A percentile compares a stretch with the other conserved stretches of the same genome.
Evolutionary conservation across 805 yeast genomes (phyloP).

Genomic region (Yamadazyma takamatsuzukensis): DNA sequence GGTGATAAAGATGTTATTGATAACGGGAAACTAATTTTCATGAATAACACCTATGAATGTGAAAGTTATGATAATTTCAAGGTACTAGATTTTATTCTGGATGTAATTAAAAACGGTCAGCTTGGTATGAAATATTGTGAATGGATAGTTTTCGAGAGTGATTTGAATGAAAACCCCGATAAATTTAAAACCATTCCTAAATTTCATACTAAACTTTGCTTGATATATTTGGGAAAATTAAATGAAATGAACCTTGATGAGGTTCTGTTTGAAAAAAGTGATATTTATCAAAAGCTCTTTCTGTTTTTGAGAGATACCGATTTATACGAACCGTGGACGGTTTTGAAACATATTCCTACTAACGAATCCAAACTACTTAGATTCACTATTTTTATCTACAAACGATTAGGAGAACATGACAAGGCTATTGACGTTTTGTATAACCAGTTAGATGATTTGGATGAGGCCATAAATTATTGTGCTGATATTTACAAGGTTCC

Average conservation of each 20-base stretch:
- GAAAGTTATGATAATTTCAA: constrained; percentile 51
- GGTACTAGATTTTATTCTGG: constrained; percentile 51
- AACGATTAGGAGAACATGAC: constrained; percentile 56
- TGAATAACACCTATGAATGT: constrained; percentile 60
- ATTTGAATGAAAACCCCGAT: constrained; percentile 17
- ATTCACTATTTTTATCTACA: constrained; percentile 55
- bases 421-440: constrained; percentile 61
- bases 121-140: constrained; percentile 42
- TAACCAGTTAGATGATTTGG: constrained; percentile 52
- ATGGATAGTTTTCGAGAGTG: constrained; percentile 39
- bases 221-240: constrained; percentile 24
- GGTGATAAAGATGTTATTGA: constrained; percentile 15
- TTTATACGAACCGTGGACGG: constrained; percentile 35
- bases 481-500: constrained; percentile 37
- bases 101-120: constrained; percentile 16
- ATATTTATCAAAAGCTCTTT: constrained; percentile 28
- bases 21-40: constrained; percentile 50
- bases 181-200: constrained; percentile 17
- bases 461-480: constrained; percentile 61
- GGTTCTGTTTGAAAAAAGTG: constrained; percentile 10
- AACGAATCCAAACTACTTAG: constrained; percentile 32
- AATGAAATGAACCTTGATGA: constrained; percentile 6
- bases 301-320: constrained; percentile 27
- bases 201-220: constrained; percentile 32
- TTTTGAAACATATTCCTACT: constrained; percentile 29